Evolutionary conservation across 148 eudicot species (phyloP), one percentile per base, ranked within the genome.

Genomic region (Tetragonia tetragonoides): DNA sequence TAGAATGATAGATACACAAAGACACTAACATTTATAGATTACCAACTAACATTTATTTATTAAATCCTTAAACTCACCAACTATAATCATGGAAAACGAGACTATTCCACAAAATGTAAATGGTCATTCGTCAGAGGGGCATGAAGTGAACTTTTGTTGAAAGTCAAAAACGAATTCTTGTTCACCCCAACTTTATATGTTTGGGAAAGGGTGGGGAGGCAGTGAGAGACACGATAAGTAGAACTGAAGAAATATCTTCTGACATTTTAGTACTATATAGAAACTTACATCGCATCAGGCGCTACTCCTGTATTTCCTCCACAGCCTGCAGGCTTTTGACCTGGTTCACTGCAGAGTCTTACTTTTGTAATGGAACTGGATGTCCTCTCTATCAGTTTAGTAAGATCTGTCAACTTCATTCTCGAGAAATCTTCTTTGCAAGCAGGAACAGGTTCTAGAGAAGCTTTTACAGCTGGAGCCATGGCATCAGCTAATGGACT

Each of bases 221-320:
- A 28, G 34, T 28, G 34, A 28, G 34, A 28, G 34, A 28, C 34
- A 28, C 34, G 34, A 28, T 28, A 28, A 28, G 34, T 28, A 28
- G 34, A 28, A 56, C 37, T 28, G 24, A 20, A 24, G 70, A 24
- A n/a, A n/a, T n/a, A n/a, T n/a, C n/a, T n/a, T n/a, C n/a, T n/a
- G n/a, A n/a, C n/a, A n/a, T n/a, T n/a, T n/a, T n/a, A n/a, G n/a
- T n/a, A n/a, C n/a, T 49, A 0, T 73, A 70, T 21, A 40, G 38
- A 72, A 34, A 84, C 83, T 90, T 90, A 96, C 99, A 87, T 92
- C 81, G 99, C 99, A 91, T 96, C 99, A 79, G 98, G 99, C 39
- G 99, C 99, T 81, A 96, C 95, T 79, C 91, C 95, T 81, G 86
- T 83, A 83, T 78, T 81, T 73, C 95, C 95, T 42, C 81, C 76